Base-by-base conservation (phyloP, 192 early-diverging fungal genomes). In the Gryganskiella cystojenkinii region DNA sequence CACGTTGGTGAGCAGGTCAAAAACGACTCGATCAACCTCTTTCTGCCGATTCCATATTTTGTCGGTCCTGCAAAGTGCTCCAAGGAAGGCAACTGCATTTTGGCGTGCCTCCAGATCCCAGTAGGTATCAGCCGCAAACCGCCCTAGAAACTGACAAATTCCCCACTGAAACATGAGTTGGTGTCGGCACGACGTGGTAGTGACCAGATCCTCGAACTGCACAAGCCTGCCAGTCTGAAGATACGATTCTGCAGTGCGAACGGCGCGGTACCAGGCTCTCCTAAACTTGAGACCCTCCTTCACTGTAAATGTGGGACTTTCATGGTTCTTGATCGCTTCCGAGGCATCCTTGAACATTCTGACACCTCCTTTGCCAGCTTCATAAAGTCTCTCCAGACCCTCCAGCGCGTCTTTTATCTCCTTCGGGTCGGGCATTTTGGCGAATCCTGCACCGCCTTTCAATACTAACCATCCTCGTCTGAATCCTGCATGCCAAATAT, bases 211-310 rank as follows among this genome's bases (percentile, higher is more conserved):
- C 33, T 58, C 42, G 56, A 42, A 42, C 10, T 4, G 4, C 27
- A 11, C 19, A 2, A 40, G 56, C 5, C 27, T 4, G 35, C 56
- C 56, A 40, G 31, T 56, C 30, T 58, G 63, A 3, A 56, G 11
- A 17, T 51, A 35, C 45, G 31, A 13, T n/a, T 62, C 60, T 50
- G 60, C 44, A 50, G 8, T 35, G 3, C 44, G 45, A 9, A 50
- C 31, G 46, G 60, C 31, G 15, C 19, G 60, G 15, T 50, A 62
- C 60, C 45, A 62, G 31, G n/a, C 31, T 10, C 27, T 4, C 47
- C 50, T 50, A 15, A 34, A 62, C 30, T 50, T 62, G 60, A 62
- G 19, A 20, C 45, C 46, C 31, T 51, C 60, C 30, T 47, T 45
- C 3, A 22, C 33, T 14, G 7, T 50, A 31, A 50, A 62, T 35